Evolutionary conservation across 2,329 filamentous ascomycete genomes (phyloP).

Genomic region (Claviceps pazoutovae): DNA sequence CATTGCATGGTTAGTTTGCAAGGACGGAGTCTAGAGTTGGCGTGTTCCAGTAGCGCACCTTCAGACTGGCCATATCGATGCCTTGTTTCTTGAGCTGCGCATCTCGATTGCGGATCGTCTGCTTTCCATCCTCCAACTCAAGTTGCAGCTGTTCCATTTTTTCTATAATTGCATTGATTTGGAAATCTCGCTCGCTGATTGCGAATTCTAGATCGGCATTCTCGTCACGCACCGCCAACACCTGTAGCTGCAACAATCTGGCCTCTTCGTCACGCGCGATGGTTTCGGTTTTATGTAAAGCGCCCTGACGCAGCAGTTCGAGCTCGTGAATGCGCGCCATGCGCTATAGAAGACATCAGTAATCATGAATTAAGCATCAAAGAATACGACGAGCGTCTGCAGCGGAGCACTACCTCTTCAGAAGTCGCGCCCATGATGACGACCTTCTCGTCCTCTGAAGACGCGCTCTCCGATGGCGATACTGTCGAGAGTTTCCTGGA

Average conservation of each 20-base stretch:
- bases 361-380: slow-evolving; percentile 1
- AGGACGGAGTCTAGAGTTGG: too few relatives aligned
- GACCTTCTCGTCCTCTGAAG: slow-evolving; percentile 1
- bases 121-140: slow-evolving; percentile 30
- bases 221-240: slow-evolving; percentile 61
- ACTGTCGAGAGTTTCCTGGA: neutral
- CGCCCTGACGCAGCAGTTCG: slow-evolving; percentile 57
- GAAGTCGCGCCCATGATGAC: slow-evolving; percentile 14
- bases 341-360: slow-evolving; percentile 21
- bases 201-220: slow-evolving; percentile 54
- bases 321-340: slow-evolving; percentile 37
- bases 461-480: neutral
- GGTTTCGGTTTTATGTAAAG: slow-evolving; percentile 48
- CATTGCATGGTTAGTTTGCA: neutral
- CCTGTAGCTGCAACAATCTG: slow-evolving; percentile 53
- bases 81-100: slow-evolving; percentile 33
- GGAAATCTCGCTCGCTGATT: slow-evolving; percentile 44
- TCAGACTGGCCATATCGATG: slow-evolving; percentile 32
- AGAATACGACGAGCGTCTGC: neutral
- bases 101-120: slow-evolving; percentile 31
- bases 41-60: slow-evolving; percentile 20
- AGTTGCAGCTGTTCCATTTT: slow-evolving; percentile 25
- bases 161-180: slow-evolving; percentile 34
- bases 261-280: slow-evolving; percentile 63
- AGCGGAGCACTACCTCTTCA: slow-evolving; percentile 12